phyloP scores from a whole-genome alignment of 2,329 filamentous ascomycete species.

The Drechslerella stenobrocha region DNA sequence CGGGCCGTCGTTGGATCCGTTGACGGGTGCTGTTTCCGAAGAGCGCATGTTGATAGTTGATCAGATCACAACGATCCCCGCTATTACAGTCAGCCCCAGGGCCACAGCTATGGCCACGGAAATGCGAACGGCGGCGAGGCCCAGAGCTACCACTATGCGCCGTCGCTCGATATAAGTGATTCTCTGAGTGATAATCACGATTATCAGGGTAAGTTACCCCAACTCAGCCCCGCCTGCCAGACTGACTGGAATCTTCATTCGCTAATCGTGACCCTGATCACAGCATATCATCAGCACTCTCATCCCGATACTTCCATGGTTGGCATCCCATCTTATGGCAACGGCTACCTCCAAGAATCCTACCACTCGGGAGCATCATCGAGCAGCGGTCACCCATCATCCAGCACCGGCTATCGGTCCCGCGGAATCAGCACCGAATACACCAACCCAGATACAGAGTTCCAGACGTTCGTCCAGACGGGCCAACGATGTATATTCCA shows the following conservation, averaged over 20 bases:
- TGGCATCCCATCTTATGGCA: background rate
- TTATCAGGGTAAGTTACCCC: background rate
- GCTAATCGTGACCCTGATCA: background rate
- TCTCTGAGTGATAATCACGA: background rate
- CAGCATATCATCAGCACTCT: no score
- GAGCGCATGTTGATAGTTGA: background rate
- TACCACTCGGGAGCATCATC: slow-evolving; percentile 2
- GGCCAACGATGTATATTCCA: slow-evolving; percentile 36
- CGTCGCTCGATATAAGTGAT: slow-evolving; percentile 11
- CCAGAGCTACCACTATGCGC: slow-evolving; percentile 8
- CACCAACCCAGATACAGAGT: slow-evolving; percentile 9
- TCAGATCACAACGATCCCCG: slow-evolving; percentile 15
- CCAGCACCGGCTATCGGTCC: background rate
- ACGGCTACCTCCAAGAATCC: background rate
- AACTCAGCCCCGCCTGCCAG: background rate
- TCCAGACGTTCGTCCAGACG: background rate
- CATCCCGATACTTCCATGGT: background rate
- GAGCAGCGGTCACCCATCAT: background rate
- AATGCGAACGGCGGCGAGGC: background rate
- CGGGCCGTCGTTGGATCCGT: background rate
- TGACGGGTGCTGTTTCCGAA: background rate
- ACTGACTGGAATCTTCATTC: background rate
- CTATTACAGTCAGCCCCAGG: slow-evolving; percentile 2
- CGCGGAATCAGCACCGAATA: slow-evolving; percentile 15
- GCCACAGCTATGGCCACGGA: background rate